Base-by-base conservation (phyloP, 768 basidiomycete species). In the Boletus rubescentipes region DNA sequence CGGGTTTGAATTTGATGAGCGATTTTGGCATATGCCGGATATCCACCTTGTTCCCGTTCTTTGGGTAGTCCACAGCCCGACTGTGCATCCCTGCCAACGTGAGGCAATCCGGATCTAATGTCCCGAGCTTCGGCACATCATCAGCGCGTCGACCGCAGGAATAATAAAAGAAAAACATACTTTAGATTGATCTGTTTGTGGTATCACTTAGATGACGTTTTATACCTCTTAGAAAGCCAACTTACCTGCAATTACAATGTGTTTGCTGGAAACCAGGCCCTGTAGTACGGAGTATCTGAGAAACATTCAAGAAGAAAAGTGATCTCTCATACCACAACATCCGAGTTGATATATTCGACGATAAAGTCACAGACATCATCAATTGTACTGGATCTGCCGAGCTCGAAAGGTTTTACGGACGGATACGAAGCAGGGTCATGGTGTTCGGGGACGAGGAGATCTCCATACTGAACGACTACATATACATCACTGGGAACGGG, bases 311-410 rank as follows among this genome's bases (percentile, higher is more conserved):
- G 4, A 26, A 4, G n/a, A 15, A 32, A 23, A 30, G 9, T 2
- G 11, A 14, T n/a, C 5, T 39, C 9, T 62, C 77, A 15, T 67
- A 89, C 88, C 77, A 89, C 67, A 44, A 89, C 79, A 63, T 92
- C 89, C 0, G 88, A 89, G 57, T 87, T 78, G 65, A 93, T 89
- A 54, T 91, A 93, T 58, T 92, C 84, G 9, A 90, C 82, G 29
- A 93, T 73, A 61, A 92, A 91, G 54, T 91, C 77, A 57, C 86
- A 87, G 9, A 92, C 82, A 57, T 91, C 87, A 0, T 84, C 74
- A 8, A 89, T 79, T 0, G 75, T 81, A 48, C 81, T 81, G 9
- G 80, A 77, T 12, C 77, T 69, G 20, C 58, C 54, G 20, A 84
- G 66, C 2, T 61, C 69, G 41, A 66, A 69, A 0, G 78, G 70